Evolutionary conservation across 495 filamentous ascomycete species (phyloP).

Genomic region (Lasiosphaeria miniovina): DNA sequence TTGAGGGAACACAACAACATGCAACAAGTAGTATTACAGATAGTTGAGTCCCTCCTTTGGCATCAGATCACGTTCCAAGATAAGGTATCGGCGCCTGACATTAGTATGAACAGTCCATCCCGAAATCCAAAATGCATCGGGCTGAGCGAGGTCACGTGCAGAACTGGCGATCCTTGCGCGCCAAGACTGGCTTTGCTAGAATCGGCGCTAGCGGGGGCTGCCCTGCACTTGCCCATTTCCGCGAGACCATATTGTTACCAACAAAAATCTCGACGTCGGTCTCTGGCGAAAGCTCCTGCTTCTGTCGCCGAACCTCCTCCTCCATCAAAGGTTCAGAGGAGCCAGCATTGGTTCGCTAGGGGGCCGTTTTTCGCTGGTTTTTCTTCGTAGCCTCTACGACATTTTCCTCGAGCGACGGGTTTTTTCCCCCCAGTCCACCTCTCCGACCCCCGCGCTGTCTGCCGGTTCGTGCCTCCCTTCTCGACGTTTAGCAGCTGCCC

Average conservation of each 20-base stretch:
- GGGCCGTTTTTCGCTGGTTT: constrained; percentile 7
- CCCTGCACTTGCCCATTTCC: constrained; percentile 12
- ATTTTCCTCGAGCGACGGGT: background rate
- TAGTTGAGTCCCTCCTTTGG: no score
- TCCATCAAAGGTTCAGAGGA: constrained; percentile 12
- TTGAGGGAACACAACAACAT: no score
- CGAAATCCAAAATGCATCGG: background rate
- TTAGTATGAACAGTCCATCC: no score
- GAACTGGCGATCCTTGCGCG: background rate
- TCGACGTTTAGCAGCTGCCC: constrained; percentile 2
- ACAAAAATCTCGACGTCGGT: constrained; percentile 12
- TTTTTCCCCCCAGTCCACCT: background rate
- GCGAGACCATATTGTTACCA: constrained; percentile 9
- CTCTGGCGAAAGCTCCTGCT: constrained; percentile 11
- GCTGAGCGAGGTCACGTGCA: constrained; percentile 5
- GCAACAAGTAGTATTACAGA: no score
- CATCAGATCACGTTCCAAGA: no score
- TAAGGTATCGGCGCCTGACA: no score
- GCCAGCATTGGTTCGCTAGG: constrained; percentile 13
- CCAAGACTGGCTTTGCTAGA: constrained; percentile 1
- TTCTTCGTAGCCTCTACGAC: constrained; percentile 2
- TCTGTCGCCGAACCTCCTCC: constrained; percentile 9
- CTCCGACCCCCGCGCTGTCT: background rate
- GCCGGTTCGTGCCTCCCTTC: constrained; percentile 3
- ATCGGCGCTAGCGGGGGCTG: background rate